Base-by-base conservation (phyloP, 2,329 filamentous ascomycete species). In the Trichophyton mentagrophytes region DNA sequence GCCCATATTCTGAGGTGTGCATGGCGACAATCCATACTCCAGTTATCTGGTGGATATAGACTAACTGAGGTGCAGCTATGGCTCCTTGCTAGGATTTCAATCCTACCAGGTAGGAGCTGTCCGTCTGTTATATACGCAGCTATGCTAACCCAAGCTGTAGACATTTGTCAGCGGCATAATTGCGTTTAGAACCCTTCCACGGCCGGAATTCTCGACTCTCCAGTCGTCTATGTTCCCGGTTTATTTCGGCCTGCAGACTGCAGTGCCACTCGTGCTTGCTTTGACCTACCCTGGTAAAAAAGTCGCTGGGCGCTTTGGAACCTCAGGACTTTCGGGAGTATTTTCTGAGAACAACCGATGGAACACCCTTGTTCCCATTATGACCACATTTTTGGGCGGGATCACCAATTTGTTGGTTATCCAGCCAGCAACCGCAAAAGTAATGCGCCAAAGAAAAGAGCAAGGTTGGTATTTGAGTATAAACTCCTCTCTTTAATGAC, bases 181-280 rank as follows among this genome's bases (percentile, higher is more conserved):
- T 60, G 85, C 89, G 68, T 95, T 87, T 79, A 85, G 81, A 69
- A 81, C 83, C 9, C 84, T 96, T 42, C 84, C 89, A 27, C 84
- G 89, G 27, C 83, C 89, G 0, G 84, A 89, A 70, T 97, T 99
- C 77, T 84, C 86, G 27, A 80, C 84, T 17, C 82, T 96, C 36
- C 92, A 96, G 74, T 81, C 84, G 65, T 83, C 83, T 64, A 83
- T 91, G 59, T 96, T 96, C 77, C 74, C 74, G 7, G 80, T 89
- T 68, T 99, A 95, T 79, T 97, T 97, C 73, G 79, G 83, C 53
- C 77, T 97, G 61, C 92, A 97, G 76, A 85, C 89, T 3, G 79
- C 81, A 4, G 77, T 92, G 0, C 89, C 93, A 0, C 73, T 86
- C 15, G 69, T 89, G 22, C 78, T 96, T 17, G 86, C 87, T 20